Conservation (phyloP, 495 filamentous ascomycete genomes). For the Patellaria atrata region DNA sequence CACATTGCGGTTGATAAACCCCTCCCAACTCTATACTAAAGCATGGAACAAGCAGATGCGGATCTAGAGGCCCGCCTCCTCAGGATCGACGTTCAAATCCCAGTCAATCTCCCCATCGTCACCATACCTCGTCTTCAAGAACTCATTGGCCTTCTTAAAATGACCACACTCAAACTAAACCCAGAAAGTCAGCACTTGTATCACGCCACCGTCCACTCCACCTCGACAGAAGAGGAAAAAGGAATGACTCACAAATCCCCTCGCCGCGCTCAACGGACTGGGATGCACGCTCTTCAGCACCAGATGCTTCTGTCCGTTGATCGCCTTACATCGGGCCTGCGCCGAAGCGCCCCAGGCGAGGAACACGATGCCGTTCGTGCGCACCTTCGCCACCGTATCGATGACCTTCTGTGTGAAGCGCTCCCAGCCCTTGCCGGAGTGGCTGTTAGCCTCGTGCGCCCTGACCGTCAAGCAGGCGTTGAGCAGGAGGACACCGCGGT, state of each 20-base stretch:
- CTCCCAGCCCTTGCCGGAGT: constrained; percentile 81
- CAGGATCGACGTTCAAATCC: constrained; percentile 44
- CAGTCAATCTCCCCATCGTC: constrained; percentile 70
- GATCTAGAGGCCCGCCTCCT: constrained; percentile 25
- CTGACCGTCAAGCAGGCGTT: constrained; percentile 90
- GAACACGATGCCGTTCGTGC: constrained; percentile 75
- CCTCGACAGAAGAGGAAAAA: constrained; percentile 1
- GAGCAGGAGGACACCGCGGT: constrained; percentile 76
- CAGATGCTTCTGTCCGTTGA: constrained; percentile 57
- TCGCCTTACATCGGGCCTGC: constrained; percentile 50
- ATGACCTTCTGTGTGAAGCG: constrained; percentile 79
- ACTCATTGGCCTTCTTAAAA: constrained; percentile 80
- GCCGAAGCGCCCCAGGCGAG: constrained; percentile 84
- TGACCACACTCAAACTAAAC: constrained; percentile 66
- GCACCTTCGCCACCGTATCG: constrained; percentile 61
- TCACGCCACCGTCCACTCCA: too few species aligned
- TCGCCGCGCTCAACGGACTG: constrained; percentile 66
- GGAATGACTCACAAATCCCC: constrained; percentile 48
- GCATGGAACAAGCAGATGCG: too few species aligned
- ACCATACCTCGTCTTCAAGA: constrained; percentile 67
- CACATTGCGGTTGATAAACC: too few species aligned
- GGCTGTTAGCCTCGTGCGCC: constrained; percentile 70
- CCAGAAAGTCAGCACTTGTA: constrained; percentile 11
- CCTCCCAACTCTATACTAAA: too few species aligned
- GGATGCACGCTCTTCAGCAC: constrained; percentile 82